These are phyloP conservation scores for Stentor coeruleus DNA, from an alignment of 73 alveolate genomes.

Conservation along the genomic window DNA sequence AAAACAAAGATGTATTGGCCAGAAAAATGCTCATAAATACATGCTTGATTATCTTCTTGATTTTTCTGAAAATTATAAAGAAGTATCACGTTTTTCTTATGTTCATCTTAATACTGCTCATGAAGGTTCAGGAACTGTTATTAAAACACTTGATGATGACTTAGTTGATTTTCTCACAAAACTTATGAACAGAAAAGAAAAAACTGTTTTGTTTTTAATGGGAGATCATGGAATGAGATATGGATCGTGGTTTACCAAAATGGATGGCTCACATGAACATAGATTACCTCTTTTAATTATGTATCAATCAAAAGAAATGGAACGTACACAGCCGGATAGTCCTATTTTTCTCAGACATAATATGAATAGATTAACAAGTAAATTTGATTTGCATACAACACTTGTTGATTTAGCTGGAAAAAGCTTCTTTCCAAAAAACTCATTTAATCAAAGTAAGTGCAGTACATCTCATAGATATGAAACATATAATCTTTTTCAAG, in stretches of 20 bases:
- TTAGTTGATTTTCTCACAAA: neutral
- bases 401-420: neutral
- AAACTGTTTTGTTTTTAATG: slow-evolving; percentile 22
- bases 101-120: slow-evolving; percentile 25
- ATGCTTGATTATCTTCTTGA: slow-evolving; percentile 9
- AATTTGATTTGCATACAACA: slow-evolving; percentile 24
- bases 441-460: neutral
- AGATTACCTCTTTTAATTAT: slow-evolving; percentile 18
- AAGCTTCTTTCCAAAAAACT: neutral
- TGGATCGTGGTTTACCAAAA: neutral
- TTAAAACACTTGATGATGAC: slow-evolving; percentile 13
- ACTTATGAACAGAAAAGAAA: neutral
- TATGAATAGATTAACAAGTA: slow-evolving; percentile 12
- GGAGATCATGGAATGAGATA: slow-evolving; percentile 33
- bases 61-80: slow-evolving; percentile 10
- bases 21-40: slow-evolving; percentile 16
- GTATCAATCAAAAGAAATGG: neutral
- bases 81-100: neutral
- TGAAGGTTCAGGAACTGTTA: slow-evolving; percentile 24
- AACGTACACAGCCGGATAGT: neutral
- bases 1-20: slow-evolving; percentile 20
- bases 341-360: neutral
- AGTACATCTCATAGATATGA: neutral
- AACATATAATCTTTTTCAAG: slow-evolving; percentile 1
- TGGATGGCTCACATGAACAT: slow-evolving; percentile 19